Percentiles rank a stretch among this genome's conserved stretches.
These are phyloP conservation scores for Dothiorella sarmentorum DNA, from an alignment of 2,329 filamentous ascomycete genomes.

Conservation along the genomic window DNA sequence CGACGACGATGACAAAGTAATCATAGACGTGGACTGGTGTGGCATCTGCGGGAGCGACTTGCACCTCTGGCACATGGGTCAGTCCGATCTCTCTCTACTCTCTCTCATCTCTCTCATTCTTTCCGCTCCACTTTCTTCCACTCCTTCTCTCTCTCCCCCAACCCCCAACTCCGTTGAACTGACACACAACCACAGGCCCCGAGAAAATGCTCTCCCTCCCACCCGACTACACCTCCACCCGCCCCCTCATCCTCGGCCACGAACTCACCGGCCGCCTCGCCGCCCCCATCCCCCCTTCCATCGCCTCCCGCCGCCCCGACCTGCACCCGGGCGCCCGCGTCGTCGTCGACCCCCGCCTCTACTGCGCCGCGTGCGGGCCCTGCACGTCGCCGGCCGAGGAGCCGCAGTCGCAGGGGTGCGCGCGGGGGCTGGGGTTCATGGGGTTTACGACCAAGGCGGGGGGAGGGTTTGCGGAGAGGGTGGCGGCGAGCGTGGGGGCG, in stretches of 20 bases:
- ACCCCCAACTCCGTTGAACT: neutral
- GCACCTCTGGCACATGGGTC: slow-evolving; percentile 30
- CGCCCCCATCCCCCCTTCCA: neutral
- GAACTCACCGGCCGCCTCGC: slow-evolving; percentile 24
- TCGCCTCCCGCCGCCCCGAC: slow-evolving; percentile 22
- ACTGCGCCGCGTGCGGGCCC: slow-evolving; percentile 26
- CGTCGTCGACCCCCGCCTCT: slow-evolving; percentile 31
- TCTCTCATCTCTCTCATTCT: neutral
- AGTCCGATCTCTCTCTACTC: neutral
- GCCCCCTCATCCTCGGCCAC: slow-evolving; percentile 32
- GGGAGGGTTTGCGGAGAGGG: slow-evolving; percentile 55
- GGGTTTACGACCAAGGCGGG: slow-evolving; percentile 31
- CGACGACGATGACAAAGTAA: slow-evolving; percentile 25
- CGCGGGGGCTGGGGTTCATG: slow-evolving; percentile 25
- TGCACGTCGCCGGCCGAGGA: slow-evolving; percentile 18
- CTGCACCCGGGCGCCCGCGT: slow-evolving; percentile 28
- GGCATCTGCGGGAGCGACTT: slow-evolving; percentile 33
- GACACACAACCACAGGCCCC: slow-evolving; percentile 21
- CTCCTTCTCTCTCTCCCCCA: neutral
- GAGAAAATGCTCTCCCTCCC: slow-evolving; percentile 24
- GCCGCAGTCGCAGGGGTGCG: slow-evolving; percentile 25
- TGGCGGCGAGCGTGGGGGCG: slow-evolving; percentile 51
- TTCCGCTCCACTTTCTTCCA: neutral
- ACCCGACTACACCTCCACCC: slow-evolving; percentile 22
- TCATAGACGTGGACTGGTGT: slow-evolving; percentile 31